These are phyloP conservation scores for Claviceps sp. DNA, from an alignment of 2,329 filamentous ascomycete species.

Conservation along the genomic window DNA sequence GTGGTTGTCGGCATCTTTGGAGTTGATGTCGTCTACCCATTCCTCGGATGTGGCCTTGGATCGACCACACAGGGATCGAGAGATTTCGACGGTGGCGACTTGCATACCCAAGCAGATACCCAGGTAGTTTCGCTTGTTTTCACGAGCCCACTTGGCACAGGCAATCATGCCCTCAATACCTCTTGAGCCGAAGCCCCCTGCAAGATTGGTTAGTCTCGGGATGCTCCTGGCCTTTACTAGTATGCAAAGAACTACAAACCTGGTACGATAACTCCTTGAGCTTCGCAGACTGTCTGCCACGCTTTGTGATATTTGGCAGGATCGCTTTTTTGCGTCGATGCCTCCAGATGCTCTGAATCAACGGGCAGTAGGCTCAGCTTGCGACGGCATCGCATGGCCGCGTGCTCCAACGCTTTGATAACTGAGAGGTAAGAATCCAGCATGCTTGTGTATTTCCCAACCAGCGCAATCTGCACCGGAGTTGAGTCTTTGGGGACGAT, in stretches of 20 bases:
- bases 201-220: constrained; percentile 1
- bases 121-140: constrained; percentile 67
- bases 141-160: constrained; percentile 75
- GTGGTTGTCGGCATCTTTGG: constrained; percentile 43
- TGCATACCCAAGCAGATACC: constrained; percentile 92
- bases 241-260: not conserved
- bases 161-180: constrained; percentile 85
- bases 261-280: constrained; percentile 39
- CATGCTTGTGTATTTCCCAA: constrained; percentile 81
- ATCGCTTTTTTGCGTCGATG: constrained; percentile 42
- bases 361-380: constrained; percentile 76
- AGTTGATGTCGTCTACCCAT: constrained; percentile 20
- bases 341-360: constrained; percentile 73
- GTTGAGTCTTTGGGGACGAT: constrained; percentile 40
- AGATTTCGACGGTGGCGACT: constrained; percentile 80
- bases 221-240: constrained; percentile 1
- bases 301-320: constrained; percentile 57
- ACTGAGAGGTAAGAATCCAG: constrained; percentile 80
- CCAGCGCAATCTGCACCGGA: constrained; percentile 66
- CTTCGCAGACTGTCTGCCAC: constrained; percentile 67
- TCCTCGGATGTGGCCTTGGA: constrained; percentile 42
- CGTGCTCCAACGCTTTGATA: constrained; percentile 78
- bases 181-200: constrained; percentile 64
- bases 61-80: constrained; percentile 60
- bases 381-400: constrained; percentile 70